Conservation (phyloP, 331 rosid species). For the Malus hybrid region DNA sequence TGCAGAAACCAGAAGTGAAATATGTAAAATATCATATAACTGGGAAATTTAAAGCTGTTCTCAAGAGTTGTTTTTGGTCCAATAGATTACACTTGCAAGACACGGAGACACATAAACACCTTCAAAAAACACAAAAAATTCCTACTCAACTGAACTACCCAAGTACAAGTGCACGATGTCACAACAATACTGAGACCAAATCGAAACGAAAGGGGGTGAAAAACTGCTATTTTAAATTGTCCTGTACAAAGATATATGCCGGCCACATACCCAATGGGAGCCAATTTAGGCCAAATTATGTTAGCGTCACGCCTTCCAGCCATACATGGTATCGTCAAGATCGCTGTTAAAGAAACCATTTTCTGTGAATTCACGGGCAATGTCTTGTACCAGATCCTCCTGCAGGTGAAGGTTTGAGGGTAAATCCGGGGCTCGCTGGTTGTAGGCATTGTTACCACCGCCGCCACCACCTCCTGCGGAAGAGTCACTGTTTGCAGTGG, state of each 20-base stretch:
- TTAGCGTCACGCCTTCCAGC: conserved; percentile 79
- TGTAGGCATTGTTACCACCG: conserved; percentile 62
- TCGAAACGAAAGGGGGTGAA: background rate
- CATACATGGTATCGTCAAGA: conserved; percentile 68
- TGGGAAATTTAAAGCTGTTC: conserved; percentile 20
- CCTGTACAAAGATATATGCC: conserved; percentile 61
- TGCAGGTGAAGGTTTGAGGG: conserved; percentile 56
- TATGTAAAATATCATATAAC: conserved; percentile 16
- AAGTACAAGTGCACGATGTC: conserved; percentile 29
- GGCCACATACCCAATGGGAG: conserved; percentile 35
- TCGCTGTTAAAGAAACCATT: conserved; percentile 60
- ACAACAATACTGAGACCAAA: conserved; percentile 17
- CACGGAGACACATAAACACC: conserved; percentile 16
- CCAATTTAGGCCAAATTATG: conserved; percentile 35
- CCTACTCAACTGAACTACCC: conserved; percentile 31
- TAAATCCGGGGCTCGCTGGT: conserved; percentile 60
- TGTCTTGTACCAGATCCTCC: conserved; percentile 56
- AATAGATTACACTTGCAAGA: conserved; percentile 65
- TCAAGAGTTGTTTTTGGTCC: conserved; percentile 25
- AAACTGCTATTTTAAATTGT: conserved; percentile 36
- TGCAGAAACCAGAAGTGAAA: background rate
- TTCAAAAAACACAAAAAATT: conserved; percentile 10
- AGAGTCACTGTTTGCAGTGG: conserved; percentile 71
- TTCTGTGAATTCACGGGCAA: conserved; percentile 61
- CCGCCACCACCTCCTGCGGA: conserved; percentile 70